phyloP scores from a whole-genome alignment of 345 rosid genomes.

The Garcia nutans region DNA sequence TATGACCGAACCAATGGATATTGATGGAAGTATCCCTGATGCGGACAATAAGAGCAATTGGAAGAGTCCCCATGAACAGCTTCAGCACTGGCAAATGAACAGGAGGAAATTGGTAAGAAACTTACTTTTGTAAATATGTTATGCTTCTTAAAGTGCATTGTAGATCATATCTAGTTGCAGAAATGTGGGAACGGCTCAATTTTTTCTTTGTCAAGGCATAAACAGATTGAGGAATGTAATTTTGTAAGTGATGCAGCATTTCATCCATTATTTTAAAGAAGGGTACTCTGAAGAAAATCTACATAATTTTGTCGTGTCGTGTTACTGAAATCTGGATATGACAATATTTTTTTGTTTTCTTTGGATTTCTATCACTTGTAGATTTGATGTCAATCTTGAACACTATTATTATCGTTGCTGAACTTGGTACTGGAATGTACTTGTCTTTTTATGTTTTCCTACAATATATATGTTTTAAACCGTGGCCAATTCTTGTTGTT shows the following conservation, averaged over 20 bases:
- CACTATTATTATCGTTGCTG: not conserved
- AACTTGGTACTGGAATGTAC: not conserved
- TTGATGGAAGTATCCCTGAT: conserved; percentile 75
- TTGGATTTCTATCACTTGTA: not conserved
- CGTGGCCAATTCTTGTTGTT: not conserved
- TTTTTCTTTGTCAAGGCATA: not conserved
- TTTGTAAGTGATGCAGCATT: not conserved
- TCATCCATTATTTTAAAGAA: not conserved
- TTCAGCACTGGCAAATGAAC: conserved; percentile 99
- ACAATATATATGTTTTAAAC: not conserved
- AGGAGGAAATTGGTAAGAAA: conserved; percentile 80
- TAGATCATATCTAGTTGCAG: conserved; percentile 1
- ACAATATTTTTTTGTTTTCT: not conserved
- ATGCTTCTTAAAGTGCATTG: not conserved
- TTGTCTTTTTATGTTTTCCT: not conserved
- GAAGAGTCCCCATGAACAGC: conserved; percentile 89
- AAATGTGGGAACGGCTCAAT: not conserved
- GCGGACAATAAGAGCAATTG: conserved; percentile 73
- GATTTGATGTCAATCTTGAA: not conserved
- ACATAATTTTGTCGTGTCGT: not conserved
- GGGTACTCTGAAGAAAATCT: not conserved
- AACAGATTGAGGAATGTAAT: not conserved
- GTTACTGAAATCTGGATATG: not conserved
- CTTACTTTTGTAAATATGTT: conserved; percentile 3
- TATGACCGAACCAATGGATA: conserved; percentile 74